Conservation (phyloP, 495 filamentous ascomycete genomes). For the Neurospora sp. region DNA sequence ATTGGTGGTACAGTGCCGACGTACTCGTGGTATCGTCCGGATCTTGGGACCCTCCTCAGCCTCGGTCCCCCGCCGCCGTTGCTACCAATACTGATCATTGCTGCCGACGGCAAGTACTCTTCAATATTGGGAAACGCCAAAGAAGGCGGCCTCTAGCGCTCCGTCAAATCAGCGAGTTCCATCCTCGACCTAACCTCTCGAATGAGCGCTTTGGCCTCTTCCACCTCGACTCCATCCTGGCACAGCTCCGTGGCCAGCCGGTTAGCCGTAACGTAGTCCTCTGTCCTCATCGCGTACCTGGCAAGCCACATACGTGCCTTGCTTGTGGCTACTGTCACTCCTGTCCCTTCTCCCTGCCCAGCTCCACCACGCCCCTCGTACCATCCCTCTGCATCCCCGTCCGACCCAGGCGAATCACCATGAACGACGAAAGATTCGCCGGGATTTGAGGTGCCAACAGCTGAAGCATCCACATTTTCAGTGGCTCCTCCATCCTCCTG, state of each 20-base stretch:
- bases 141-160: conserved; percentile 18
- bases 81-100: not conserved
- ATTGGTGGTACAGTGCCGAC: not conserved
- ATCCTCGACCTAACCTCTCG: conserved; percentile 77
- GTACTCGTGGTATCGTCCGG: not conserved
- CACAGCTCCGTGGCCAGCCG: conserved; percentile 82
- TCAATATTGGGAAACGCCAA: not conserved
- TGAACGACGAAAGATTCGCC: conserved; percentile 40
- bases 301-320: conserved; percentile 94
- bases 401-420: conserved; percentile 33
- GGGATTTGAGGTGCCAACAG: conserved; percentile 15
- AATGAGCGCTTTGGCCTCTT: conserved; percentile 94
- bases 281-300: conserved; percentile 61
- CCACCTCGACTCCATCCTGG: conserved; percentile 93
- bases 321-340: conserved; percentile 79
- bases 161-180: conserved; percentile 39
- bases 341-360: conserved; percentile 37
- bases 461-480: conserved; percentile 17
- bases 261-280: conserved; percentile 65
- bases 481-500: conserved; percentile 61
- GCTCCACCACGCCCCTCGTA: conserved; percentile 18
- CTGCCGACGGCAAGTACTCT: not conserved
- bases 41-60: not conserved
- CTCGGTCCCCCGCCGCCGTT: not conserved
- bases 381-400: conserved; percentile 31